Evolutionary conservation across 1,139 yeast species (phyloP), one percentile per base, ranked within the genome.

Genomic region (Candida anutae): DNA sequence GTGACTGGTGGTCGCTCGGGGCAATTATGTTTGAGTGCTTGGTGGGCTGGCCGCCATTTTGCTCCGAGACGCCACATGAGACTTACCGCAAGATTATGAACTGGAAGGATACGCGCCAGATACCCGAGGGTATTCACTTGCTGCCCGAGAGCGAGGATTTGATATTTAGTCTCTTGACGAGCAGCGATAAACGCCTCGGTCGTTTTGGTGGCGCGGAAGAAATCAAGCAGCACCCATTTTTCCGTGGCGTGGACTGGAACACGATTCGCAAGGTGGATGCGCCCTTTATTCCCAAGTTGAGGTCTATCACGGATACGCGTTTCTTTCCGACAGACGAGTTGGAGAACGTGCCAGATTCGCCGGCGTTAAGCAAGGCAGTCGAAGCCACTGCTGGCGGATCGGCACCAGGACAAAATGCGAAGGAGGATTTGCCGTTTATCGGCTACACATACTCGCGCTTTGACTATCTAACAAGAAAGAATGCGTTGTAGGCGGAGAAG

Each of bases 1-100:
- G 99, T 60, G 99, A 90, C 55, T 90, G 99, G 99, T 90, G 98
- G 98, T 85, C 96, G 4, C 62, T 90, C 23, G 99, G 99, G 16
- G 95, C 97, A 1, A 90, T 90, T 51, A 90, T 90, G 99, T 90
- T 84, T 59, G 99, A 90, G 63, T 90, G 98, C 64, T 65, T 90
- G 38, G 85, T 90, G 39, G 99, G 99, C 13, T 90, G 98, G 97
- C 98, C 99, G 14, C 99, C 99, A 31, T 90, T 90, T 58, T 93
- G 98, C 58, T 82, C 95, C 1, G 98, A 90, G 51, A 85, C 96
- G 4, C 97, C 98, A n/a, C 96, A 88, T 44, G 98, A 90, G 46
- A 90, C 98, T 0, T 90, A 90, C 55, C 70, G 94, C 35, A 93
- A 90, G 70, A 90, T 90, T 48, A 66, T 93, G 50, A 84, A 87